These are phyloP conservation scores for Reutealis trisperma DNA, from an alignment of 345 rosid species.

Conservation along the genomic window DNA sequence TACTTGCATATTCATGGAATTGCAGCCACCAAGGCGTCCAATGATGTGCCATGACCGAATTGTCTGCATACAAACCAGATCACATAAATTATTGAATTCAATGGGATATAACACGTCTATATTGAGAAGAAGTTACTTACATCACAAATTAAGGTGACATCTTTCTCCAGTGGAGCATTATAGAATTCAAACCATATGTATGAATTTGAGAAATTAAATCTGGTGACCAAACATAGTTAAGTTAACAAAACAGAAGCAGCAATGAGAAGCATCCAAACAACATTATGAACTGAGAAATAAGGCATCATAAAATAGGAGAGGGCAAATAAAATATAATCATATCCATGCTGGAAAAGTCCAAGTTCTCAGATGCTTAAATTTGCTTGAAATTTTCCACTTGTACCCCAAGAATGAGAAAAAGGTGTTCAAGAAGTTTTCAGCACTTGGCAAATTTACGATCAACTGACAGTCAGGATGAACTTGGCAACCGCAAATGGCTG, in stretches of 20 bases:
- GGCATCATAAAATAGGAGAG: neutral
- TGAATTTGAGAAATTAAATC: conserved; percentile 84
- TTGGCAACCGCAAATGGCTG: neutral
- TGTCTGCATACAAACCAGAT: conserved; percentile 50
- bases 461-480: neutral
- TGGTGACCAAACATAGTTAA: conserved; percentile 31
- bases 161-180: conserved; percentile 77
- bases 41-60: conserved; percentile 92
- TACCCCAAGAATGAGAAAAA: neutral
- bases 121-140: conserved; percentile 43
- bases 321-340: neutral
- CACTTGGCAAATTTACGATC: neutral
- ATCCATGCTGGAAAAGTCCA: neutral
- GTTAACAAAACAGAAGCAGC: conserved; percentile 13
- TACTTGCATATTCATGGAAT: conserved; percentile 99
- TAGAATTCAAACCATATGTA: conserved; percentile 93
- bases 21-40: conserved; percentile 96
- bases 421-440: neutral
- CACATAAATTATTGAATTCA: conserved; percentile 13
- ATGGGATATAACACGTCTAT: conserved; percentile 4
- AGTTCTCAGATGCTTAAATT: neutral
- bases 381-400: neutral
- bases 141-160: conserved; percentile 75
- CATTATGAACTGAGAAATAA: neutral
- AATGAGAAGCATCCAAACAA: neutral